Evolutionary conservation across 768 basidiomycete genomes (phyloP).

Genomic region (Udeniomyces megalosporus): DNA sequence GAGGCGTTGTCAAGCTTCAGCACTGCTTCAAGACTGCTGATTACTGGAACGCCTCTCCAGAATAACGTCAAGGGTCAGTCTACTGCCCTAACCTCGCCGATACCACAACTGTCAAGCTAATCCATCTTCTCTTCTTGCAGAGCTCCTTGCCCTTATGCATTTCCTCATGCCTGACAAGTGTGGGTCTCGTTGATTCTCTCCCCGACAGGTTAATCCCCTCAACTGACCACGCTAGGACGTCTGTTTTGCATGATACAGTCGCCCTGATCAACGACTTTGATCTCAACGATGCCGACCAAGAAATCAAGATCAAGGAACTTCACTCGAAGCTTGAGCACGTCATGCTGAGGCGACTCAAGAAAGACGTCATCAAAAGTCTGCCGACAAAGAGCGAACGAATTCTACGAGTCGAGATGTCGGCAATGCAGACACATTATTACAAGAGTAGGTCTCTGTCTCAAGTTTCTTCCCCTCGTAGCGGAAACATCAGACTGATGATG

Average conservation of each 20-base stretch:
- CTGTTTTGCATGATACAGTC: constrained; percentile 36
- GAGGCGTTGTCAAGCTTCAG: constrained; percentile 80
- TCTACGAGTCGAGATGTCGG: constrained; percentile 89
- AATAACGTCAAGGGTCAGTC: constrained; percentile 90
- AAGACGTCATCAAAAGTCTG: constrained; percentile 84
- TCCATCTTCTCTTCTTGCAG: constrained; percentile 33
- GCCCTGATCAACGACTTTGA: constrained; percentile 90
- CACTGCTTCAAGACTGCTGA: constrained; percentile 80
- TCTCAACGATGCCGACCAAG: constrained; percentile 80
- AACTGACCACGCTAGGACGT: neutral
- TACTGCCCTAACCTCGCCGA: neutral
- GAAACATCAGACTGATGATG: neutral
- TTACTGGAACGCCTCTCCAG: constrained; percentile 94
- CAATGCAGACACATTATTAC: constrained; percentile 93
- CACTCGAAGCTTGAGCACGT: constrained; percentile 81
- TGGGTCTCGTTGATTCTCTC: constrained; percentile 29
- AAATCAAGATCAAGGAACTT: constrained; percentile 71
- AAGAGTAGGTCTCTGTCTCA: constrained; percentile 39
- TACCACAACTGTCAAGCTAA: neutral
- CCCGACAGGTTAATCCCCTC: no score
- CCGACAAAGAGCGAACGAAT: constrained; percentile 98
- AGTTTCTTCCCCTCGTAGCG: neutral
- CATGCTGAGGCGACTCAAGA: constrained; percentile 89
- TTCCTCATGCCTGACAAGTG: constrained; percentile 99
- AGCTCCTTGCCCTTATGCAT: constrained; percentile 92